phyloP scores from a whole-genome alignment of 805 yeast genomes.

The Candida vartiovaarae region DNA sequence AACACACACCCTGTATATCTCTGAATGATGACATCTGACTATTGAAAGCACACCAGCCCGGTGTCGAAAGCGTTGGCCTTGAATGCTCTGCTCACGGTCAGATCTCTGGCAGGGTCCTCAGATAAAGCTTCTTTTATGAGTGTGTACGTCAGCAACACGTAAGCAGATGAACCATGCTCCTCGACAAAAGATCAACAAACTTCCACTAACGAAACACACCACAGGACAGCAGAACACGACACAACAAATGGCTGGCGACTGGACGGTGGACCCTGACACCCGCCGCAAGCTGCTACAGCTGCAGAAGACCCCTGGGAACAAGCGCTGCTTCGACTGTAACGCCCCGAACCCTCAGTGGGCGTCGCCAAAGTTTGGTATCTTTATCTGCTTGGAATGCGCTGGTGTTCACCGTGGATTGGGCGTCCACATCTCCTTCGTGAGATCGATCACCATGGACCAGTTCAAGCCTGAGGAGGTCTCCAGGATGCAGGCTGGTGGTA shows the following conservation, averaged over 20 bases:
- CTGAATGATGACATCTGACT: no score
- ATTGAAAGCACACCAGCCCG: no score
- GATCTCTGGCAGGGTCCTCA: no score
- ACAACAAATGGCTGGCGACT: slow-evolving; percentile 33
- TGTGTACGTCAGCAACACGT: not conserved
- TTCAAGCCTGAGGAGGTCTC: slow-evolving; percentile 87
- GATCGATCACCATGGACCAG: slow-evolving; percentile 98
- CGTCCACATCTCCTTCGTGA: slow-evolving; percentile 92
- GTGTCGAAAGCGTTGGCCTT: no score
- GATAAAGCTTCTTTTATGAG: no score
- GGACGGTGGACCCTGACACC: slow-evolving; percentile 93
- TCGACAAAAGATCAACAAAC: not conserved
- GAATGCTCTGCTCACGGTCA: no score
- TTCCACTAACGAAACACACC: not conserved
- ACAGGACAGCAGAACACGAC: not conserved
- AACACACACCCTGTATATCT: no score
- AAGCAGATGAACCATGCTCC: not conserved
- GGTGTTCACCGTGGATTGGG: slow-evolving; percentile 95
- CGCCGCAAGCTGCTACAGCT: slow-evolving; percentile 70
- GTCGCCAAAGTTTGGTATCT: slow-evolving; percentile 94
- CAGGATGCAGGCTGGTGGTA: slow-evolving; percentile 94
- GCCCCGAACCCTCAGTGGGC: slow-evolving; percentile 99
- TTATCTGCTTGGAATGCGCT: slow-evolving; percentile 96
- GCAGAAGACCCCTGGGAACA: slow-evolving; percentile 78
- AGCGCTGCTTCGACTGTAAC: slow-evolving; percentile 86